phyloP scores from a whole-genome alignment of 495 filamentous ascomycete species.

The Podospora anserina region DNA sequence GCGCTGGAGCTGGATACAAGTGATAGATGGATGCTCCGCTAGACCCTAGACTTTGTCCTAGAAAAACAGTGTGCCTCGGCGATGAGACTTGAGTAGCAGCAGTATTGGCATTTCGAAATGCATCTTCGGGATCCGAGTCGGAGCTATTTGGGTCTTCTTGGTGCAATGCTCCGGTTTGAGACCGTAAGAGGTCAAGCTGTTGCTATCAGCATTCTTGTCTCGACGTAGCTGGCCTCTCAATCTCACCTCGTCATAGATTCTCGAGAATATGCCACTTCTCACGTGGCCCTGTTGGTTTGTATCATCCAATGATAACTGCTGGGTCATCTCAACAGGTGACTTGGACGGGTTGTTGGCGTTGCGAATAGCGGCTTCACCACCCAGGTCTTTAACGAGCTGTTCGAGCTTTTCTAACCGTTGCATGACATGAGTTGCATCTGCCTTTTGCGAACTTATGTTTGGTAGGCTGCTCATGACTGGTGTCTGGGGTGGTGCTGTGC shows the following conservation, averaged over 20 bases:
- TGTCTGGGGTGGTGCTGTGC: constrained; percentile 9
- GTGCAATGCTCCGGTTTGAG: constrained; percentile 33
- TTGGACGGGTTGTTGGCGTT: constrained; percentile 30
- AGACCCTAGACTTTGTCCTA: constrained; percentile 43
- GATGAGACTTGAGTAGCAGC: constrained; percentile 43
- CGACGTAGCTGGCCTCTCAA: background rate
- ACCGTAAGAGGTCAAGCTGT: constrained; percentile 46
- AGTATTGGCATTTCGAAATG: constrained; percentile 32
- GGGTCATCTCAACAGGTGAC: constrained; percentile 11
- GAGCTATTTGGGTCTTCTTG: constrained; percentile 39
- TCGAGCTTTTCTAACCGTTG: constrained; percentile 53
- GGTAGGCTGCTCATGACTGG: constrained; percentile 17
- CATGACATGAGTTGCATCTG: constrained; percentile 41
- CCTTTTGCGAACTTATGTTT: constrained; percentile 6
- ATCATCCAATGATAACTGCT: constrained; percentile 41
- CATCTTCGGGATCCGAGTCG: constrained; percentile 36
- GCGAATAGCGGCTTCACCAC: constrained; percentile 42
- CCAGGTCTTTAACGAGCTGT: constrained; percentile 54
- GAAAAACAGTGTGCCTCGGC: constrained; percentile 56
- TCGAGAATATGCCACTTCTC: constrained; percentile 53
- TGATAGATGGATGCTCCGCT: constrained; percentile 36
- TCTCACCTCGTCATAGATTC: constrained; percentile 52
- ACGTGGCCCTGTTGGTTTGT: constrained; percentile 45
- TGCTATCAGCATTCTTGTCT: background rate
- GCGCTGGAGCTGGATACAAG: constrained; percentile 51